A percentile compares a stretch with the other conserved stretches of the same genome.
Evolutionary conservation across 768 basidiomycete species (phyloP).

Genomic region (Auricularia heimuer): DNA sequence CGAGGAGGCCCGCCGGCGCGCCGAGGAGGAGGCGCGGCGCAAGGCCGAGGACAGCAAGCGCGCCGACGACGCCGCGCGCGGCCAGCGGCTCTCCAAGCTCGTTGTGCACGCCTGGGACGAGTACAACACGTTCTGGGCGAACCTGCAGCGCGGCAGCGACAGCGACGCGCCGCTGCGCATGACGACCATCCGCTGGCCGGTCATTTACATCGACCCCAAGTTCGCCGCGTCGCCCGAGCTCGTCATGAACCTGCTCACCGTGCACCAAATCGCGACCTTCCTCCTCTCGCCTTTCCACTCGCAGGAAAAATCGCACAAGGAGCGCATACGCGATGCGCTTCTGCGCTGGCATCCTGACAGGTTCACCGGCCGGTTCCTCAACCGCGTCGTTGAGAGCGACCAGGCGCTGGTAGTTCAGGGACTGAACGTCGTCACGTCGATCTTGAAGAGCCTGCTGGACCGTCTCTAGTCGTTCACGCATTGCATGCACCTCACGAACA

Average conservation of each 20-base stretch:
- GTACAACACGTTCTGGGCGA: background rate
- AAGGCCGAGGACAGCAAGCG: background rate
- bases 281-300: background rate
- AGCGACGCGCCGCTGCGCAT: background rate
- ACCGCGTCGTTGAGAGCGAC: background rate
- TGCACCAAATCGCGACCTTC: background rate
- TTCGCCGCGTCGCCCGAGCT: background rate
- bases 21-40: background rate
- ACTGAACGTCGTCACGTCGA: background rate
- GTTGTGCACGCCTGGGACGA: background rate
- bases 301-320: slow-evolving; percentile 28
- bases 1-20: background rate
- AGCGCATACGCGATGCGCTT: slow-evolving; percentile 55
- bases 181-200: slow-evolving; percentile 1
- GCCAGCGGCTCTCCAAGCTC: background rate
- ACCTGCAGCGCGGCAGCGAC: background rate
- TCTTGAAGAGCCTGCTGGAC: background rate
- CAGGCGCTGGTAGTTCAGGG: background rate
- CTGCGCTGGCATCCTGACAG: slow-evolving; percentile 82
- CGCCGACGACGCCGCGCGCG: background rate
- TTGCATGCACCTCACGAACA: too few relatives aligned
- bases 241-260: background rate
- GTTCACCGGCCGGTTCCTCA: slow-evolving; percentile 5
- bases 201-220: background rate
- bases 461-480: background rate